phyloP scores from a whole-genome alignment of 2,329 filamentous ascomycete genomes.

The Talaromyces sp. region DNA sequence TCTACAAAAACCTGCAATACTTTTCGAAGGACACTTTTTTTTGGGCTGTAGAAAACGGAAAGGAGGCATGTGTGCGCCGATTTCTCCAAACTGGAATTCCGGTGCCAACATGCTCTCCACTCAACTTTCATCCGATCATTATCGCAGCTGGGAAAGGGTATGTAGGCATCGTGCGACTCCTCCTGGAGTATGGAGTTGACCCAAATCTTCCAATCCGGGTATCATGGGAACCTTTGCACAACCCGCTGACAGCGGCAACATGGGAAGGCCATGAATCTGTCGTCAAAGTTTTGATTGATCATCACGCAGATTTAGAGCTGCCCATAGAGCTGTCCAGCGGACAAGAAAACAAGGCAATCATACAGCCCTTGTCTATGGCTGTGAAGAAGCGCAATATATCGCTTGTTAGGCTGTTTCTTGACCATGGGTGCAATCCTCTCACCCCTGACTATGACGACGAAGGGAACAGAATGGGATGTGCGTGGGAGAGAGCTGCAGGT shows the following conservation, averaged over 20 bases:
- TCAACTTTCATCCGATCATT: background rate
- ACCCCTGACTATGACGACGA: background rate
- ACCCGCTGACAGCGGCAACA: background rate
- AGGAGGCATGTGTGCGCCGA: background rate
- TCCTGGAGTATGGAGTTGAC: background rate
- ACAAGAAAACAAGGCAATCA: background rate
- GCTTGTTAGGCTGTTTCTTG: background rate
- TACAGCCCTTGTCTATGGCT: background rate
- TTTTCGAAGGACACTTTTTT: background rate
- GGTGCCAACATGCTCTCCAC: background rate
- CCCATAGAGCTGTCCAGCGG: background rate
- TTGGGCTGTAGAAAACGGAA: background rate
- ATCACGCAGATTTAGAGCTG: background rate
- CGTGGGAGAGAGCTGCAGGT: background rate
- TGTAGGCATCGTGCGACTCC: background rate
- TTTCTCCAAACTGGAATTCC: background rate
- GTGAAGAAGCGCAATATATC: background rate
- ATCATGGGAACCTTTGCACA: background rate
- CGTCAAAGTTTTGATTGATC: background rate
- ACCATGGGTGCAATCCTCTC: background rate
- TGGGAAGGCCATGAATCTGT: background rate
- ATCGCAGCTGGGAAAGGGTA: background rate
- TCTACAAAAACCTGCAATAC: background rate
- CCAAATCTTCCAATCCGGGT: background rate
- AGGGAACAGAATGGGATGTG: background rate